phyloP scores from a whole-genome alignment of 768 basidiomycete species.

The Astraeus odoratus region DNA sequence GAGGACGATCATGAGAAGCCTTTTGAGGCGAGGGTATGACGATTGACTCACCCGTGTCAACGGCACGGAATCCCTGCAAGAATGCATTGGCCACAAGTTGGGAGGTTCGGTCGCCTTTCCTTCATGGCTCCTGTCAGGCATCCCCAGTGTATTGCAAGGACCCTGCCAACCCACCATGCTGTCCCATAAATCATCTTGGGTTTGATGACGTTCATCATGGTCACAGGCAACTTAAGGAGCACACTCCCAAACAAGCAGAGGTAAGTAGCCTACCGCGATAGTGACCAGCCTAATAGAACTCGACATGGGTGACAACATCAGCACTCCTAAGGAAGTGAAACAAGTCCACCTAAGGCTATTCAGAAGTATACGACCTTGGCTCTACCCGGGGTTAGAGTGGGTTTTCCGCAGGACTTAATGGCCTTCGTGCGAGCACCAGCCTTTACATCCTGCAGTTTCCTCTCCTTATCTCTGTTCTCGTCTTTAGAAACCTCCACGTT shows the following conservation, averaged over 20 bases:
- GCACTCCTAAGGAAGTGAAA: neutral
- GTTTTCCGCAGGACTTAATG: constrained; percentile 29
- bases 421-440: constrained; percentile 38
- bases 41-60: constrained; percentile 64
- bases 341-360: constrained; percentile 4
- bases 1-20: neutral
- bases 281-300: neutral
- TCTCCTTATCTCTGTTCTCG: constrained; percentile 42
- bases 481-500: constrained; percentile 53
- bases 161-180: constrained; percentile 40
- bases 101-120: constrained; percentile 73
- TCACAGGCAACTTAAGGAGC: neutral
- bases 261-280: neutral
- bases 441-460: constrained; percentile 36
- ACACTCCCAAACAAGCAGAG: neutral
- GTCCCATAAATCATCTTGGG: constrained; percentile 54
- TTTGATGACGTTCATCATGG: constrained; percentile 26
- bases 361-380: constrained; percentile 44
- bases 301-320: too few species aligned
- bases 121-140: constrained; percentile 20
- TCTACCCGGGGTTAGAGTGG: constrained; percentile 13
- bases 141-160: neutral
- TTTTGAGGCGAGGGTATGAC: neutral
- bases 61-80: constrained; percentile 68
- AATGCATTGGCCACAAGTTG: constrained; percentile 66